Conservation (phyloP, 768 basidiomycete genomes). For the Kwoniella europaea region DNA sequence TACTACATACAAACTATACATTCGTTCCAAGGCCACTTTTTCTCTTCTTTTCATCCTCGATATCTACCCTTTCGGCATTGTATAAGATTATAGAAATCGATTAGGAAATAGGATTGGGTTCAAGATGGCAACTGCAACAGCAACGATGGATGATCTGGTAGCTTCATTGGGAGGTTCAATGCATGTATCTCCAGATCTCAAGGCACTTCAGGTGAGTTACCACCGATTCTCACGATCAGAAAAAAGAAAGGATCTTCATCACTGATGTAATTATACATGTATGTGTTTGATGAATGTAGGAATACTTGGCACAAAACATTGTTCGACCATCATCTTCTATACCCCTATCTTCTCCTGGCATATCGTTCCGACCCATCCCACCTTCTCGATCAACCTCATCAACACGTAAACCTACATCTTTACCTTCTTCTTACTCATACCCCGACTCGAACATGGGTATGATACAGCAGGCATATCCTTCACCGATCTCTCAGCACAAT, state of each 20-base stretch:
- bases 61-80: background rate
- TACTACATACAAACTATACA: background rate
- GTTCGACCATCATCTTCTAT: conserved; percentile 23
- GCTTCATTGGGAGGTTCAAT: conserved; percentile 37
- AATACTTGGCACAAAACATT: conserved; percentile 32
- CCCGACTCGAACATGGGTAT: conserved; percentile 4
- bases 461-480: conserved; percentile 11
- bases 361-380: conserved; percentile 23
- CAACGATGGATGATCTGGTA: conserved; percentile 45
- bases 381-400: conserved; percentile 34
- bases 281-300: conserved; percentile 11
- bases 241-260: background rate
- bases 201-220: conserved; percentile 45
- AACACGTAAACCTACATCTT: conserved; percentile 27
- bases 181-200: conserved; percentile 46
- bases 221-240: conserved; percentile 8
- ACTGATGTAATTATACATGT: background rate
- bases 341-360: conserved; percentile 11
- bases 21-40: background rate
- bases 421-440: conserved; percentile 26
- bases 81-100: background rate
- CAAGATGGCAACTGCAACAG: conserved; percentile 24
- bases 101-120: too few relatives aligned
- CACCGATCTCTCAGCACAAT: conserved; percentile 15
- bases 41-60: background rate